phyloP scores from a whole-genome alignment of 208 protist species.

The Trypanosoma platydactyli region DNA sequence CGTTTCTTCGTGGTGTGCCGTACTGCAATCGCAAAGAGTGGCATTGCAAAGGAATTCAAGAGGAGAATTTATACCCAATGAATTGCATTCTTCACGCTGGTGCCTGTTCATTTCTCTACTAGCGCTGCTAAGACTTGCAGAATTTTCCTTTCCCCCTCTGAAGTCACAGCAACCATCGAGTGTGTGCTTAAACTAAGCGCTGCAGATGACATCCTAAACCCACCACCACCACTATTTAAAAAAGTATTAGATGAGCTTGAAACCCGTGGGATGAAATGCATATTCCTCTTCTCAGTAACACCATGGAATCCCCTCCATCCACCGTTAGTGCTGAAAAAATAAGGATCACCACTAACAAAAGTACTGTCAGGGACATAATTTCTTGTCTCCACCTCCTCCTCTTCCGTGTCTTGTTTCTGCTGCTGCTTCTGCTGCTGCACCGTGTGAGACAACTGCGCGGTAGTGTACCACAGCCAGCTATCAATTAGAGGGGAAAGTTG shows the following conservation, averaged over 20 bases:
- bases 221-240: neutral
- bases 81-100: neutral
- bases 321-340: too few species aligned
- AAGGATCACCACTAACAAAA: too few species aligned
- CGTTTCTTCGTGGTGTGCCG: constrained; percentile 1
- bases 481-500: constrained; percentile 14
- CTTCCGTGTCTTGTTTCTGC: neutral
- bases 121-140: constrained; percentile 1
- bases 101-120: neutral
- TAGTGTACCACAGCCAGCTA: constrained; percentile 4
- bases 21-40: neutral
- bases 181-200: neutral
- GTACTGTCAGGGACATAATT: neutral
- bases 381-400: neutral
- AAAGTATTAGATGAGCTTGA: neutral
- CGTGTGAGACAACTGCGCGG: too few species aligned
- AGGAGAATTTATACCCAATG: neutral
- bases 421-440: neutral
- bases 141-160: neutral
- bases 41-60: neutral
- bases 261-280: too few species aligned
- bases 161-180: neutral
- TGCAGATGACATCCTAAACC: neutral
- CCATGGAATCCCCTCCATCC: too few species aligned
- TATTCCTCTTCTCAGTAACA: too few species aligned